These are phyloP conservation scores for Colletotrichum truncatum DNA, from an alignment of 2,329 filamentous ascomycete genomes.

Conservation along the genomic window DNA sequence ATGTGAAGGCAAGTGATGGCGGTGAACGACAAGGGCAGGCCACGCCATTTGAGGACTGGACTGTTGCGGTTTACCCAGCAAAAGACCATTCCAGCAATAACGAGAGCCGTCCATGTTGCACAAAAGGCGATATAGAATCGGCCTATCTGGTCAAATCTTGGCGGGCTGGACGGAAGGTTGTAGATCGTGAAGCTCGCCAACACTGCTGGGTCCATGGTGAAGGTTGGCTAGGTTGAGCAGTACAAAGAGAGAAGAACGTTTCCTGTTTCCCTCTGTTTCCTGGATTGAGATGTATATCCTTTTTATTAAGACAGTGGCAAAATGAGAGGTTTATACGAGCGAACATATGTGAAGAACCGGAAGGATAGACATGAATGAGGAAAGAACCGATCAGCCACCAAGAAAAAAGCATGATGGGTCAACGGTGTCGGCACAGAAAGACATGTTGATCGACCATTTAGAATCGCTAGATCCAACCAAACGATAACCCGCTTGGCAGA, in stretches of 20 bases:
- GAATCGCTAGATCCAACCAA: not conserved
- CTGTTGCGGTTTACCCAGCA: slow-evolving; percentile 42
- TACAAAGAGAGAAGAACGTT: not conserved
- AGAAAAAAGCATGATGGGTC: not conserved
- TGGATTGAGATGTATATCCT: not conserved
- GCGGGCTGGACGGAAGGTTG: slow-evolving; percentile 37
- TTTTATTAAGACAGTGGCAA: not conserved
- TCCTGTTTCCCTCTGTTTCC: not conserved
- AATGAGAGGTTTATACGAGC: not conserved
- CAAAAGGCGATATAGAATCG: slow-evolving; percentile 41
- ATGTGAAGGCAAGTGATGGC: slow-evolving; percentile 48
- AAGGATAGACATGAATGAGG: not conserved
- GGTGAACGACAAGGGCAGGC: slow-evolving; percentile 49
- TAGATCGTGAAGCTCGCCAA: slow-evolving; percentile 37
- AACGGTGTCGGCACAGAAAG: not conserved
- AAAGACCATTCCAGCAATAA: slow-evolving; percentile 45
- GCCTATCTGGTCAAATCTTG: slow-evolving; percentile 39
- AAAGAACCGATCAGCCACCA: not conserved
- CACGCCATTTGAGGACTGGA: slow-evolving; percentile 50
- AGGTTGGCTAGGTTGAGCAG: not conserved
- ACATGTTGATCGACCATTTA: not conserved
- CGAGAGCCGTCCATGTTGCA: slow-evolving; percentile 37
- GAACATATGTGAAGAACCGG: not conserved
- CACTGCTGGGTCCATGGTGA: slow-evolving; percentile 7
- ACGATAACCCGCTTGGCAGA: slow-evolving; percentile 12